Conservation (phyloP, 2,329 filamentous ascomycete genomes). For the Exophiala sideris region DNA sequence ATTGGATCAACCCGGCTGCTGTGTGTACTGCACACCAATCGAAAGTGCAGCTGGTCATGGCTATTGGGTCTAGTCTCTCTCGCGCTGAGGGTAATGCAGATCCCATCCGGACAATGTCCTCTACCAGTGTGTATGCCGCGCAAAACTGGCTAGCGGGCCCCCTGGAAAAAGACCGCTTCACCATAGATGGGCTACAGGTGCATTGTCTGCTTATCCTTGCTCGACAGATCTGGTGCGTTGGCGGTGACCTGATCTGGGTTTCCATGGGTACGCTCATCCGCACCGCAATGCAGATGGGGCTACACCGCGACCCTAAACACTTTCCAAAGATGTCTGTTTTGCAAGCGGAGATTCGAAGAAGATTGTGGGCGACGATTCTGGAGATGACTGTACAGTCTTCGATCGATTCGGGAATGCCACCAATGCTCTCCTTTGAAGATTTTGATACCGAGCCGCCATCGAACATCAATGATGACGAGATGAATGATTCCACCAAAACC, state of each 20-base stretch:
- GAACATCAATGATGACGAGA: conserved; percentile 37
- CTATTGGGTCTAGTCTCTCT: conserved; percentile 30
- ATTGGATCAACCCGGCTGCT: not conserved
- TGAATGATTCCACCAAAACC: conserved; percentile 22
- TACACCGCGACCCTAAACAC: conserved; percentile 33
- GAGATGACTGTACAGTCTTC: conserved; percentile 34
- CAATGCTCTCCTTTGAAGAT: conserved; percentile 32
- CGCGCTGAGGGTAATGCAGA: not conserved
- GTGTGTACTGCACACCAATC: conserved; percentile 14
- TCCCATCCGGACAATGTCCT: not conserved
- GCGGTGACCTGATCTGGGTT: conserved; percentile 36
- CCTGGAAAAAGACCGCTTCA: conserved; percentile 31
- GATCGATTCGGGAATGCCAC: conserved; percentile 33
- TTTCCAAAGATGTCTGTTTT: conserved; percentile 22
- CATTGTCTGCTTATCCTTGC: conserved; percentile 36
- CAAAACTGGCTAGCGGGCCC: conserved; percentile 39
- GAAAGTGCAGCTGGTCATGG: conserved; percentile 36
- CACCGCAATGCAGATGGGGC: conserved; percentile 33
- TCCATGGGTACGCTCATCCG: conserved; percentile 32
- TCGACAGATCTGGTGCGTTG: conserved; percentile 33
- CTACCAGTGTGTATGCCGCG: conserved; percentile 33
- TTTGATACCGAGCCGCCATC: conserved; percentile 36
- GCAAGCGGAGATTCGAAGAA: conserved; percentile 30
- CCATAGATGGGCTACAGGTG: conserved; percentile 35
- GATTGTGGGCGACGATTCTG: conserved; percentile 37